Evolutionary conservation across 2,329 filamentous ascomycete genomes (phyloP).

Genomic region (Bipolaris cookei): DNA sequence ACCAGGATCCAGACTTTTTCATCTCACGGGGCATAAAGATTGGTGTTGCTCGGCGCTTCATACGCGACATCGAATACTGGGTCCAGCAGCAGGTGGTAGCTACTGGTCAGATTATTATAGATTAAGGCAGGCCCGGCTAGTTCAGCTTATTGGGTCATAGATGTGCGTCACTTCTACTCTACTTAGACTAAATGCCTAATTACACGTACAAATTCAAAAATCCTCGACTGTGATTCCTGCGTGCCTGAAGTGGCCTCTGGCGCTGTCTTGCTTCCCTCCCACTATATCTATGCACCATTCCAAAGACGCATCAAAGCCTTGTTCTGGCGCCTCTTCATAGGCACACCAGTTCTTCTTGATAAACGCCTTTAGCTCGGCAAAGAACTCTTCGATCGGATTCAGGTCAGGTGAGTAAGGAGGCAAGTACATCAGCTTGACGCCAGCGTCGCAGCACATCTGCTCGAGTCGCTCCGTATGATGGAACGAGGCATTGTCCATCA

Average conservation of each 20-base stretch:
- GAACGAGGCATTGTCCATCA: no score
- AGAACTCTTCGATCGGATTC: constrained; percentile 50
- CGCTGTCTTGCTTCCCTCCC: constrained; percentile 28
- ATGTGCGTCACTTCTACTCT: background rate
- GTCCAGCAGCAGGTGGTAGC: constrained; percentile 7
- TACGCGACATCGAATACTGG: constrained; percentile 36
- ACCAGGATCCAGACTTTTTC: constrained; percentile 41
- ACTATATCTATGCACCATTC: constrained; percentile 38
- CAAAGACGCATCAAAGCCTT: constrained; percentile 33
- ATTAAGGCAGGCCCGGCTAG: background rate
- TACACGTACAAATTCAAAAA: background rate
- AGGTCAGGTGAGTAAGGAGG: constrained; percentile 48
- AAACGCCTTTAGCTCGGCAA: constrained; percentile 46
- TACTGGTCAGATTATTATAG: background rate
- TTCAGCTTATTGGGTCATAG: background rate
- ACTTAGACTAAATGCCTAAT: background rate
- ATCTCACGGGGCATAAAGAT: constrained; percentile 37
- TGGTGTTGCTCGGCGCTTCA: constrained; percentile 38
- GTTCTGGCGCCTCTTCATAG: constrained; percentile 16
- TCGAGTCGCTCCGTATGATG: constrained; percentile 30
- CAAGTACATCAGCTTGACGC: constrained; percentile 46
- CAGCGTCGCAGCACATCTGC: constrained; percentile 40
- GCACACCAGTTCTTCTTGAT: constrained; percentile 31
- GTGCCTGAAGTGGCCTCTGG: constrained; percentile 36
- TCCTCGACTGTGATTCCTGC: constrained; percentile 20